Base-by-base conservation (phyloP, 1,284 basidiomycete genomes). In the Thecaphora thlaspeos region DNA sequence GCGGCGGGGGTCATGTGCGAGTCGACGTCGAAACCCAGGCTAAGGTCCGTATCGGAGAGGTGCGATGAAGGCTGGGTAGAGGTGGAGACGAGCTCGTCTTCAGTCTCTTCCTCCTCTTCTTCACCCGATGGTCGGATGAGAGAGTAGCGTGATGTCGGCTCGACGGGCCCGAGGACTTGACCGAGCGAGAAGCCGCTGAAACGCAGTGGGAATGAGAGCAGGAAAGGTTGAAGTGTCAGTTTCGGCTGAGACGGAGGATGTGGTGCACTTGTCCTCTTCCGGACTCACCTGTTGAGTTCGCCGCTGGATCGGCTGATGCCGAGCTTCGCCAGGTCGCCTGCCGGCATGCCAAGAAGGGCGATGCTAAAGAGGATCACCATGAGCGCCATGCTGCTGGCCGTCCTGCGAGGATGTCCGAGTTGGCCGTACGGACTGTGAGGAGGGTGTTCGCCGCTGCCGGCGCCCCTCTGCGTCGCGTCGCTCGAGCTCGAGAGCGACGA, bases 11-110 rank as follows among this genome's bases (percentile, higher is more conserved):
- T 7, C 26, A 28, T 5, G 26, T 28, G 26, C 26, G 26, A 28
- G 11, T 28, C 26, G 26, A 28, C 26, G 26, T 28, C 26, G 11
- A 28, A 28, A 11, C 26, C 36, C 8, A 41, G 40, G 40, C 40
- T 41, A 7, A 55, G 38, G 24, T 71, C 68, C 22, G 61, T 51
- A 5, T 64, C 59, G 9, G 62, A 68, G 18, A 68, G 47, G 49
- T 68, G 66, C 4, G 68, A 68, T 18, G 68, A 68, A 12, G 66
- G 68, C 24, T 54, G 44, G 36, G 14, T 37, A 10, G 32, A 34
- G 14, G 36, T 15, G 36, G 18, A 7, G 7, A 37, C 17, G 17
- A 4, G 36, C 17, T 37, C 18, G 17, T 17, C 22, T 10, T 41
- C 40, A 10, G 26, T 28, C 26, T 41, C 40, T 7, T 41, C 40